Evolutionary conservation across 495 filamentous ascomycete genomes (phyloP).

Genomic region (Annulohypoxylon moriforme): DNA sequence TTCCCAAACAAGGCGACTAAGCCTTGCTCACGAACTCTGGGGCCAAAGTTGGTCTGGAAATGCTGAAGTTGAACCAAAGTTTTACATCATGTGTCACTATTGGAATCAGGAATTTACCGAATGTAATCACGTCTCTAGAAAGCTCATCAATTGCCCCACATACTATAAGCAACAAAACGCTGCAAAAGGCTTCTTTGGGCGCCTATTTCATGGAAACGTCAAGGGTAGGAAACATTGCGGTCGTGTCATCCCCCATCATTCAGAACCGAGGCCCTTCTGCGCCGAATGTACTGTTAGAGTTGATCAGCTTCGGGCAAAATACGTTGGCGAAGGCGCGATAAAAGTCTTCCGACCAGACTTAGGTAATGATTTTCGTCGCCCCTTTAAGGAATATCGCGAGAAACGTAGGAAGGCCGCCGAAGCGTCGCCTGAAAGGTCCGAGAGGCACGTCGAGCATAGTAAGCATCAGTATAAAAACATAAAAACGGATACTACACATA

Average conservation of each 20-base stretch:
- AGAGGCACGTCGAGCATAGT: neutral
- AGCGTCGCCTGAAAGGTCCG: slow-evolving; percentile 1
- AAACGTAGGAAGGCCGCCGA: slow-evolving; percentile 10
- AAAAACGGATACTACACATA: neutral
- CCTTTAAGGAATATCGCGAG: slow-evolving; percentile 5
- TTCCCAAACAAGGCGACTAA: neutral
- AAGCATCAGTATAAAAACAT: neutral
- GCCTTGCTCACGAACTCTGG: neutral
- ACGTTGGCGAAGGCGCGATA: slow-evolving; percentile 35
- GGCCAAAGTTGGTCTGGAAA: slow-evolving; percentile 1
- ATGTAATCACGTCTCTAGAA: slow-evolving; percentile 37
- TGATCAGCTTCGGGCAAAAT: slow-evolving; percentile 6
- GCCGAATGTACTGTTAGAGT: slow-evolving; percentile 28
- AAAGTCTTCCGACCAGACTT: slow-evolving; percentile 30
- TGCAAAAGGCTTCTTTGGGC: slow-evolving; percentile 28
- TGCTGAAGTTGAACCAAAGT: neutral
- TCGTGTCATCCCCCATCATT: slow-evolving; percentile 39
- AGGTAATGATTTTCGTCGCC: slow-evolving; percentile 5
- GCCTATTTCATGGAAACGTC: slow-evolving; percentile 8
- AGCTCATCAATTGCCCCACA: slow-evolving; percentile 42
- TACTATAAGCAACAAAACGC: slow-evolving; percentile 37
- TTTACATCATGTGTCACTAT: slow-evolving; percentile 42
- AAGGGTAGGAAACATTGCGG: slow-evolving; percentile 40
- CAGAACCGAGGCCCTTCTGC: slow-evolving; percentile 27
- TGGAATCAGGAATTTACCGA: slow-evolving; percentile 36